Base-by-base conservation (phyloP, 2,329 filamentous ascomycete genomes). In the Xylariomycetidae sp. region DNA sequence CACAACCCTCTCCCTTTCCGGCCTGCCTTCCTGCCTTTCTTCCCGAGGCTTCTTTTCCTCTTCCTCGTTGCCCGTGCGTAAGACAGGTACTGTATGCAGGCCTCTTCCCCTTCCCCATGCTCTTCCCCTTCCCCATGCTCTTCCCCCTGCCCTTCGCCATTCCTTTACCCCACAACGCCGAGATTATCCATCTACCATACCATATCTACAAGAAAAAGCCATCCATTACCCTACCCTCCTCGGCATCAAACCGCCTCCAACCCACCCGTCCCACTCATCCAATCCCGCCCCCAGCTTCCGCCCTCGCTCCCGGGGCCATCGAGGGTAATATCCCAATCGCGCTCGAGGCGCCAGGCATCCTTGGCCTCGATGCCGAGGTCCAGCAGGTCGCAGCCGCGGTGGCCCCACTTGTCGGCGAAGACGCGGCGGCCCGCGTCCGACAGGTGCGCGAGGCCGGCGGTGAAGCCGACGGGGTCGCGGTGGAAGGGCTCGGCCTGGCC, bases 401-500 rank as follows among this genome's bases (percentile, higher is more conserved):
- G 61, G 8, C 62, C 62, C 62, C 62, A 65, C 28, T 65, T 65
- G 22, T 57, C 49, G 3, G 59, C 53, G 35, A 56, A 65, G 5
- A 59, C 54, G 34, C 50, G 44, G 2, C 50, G 44, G 4, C 60
- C 60, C 32, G 56, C 49, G 18, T 62, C 57, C 23, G 53, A 53
- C 22, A 57, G 45, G 35, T 50, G 54, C 29, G 49, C 35, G n/a
- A 63, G 37, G 0, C 52, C 60, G 4, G 33, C 31, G 12, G 54
- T 48, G 42, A 64, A 63, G 1, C 61, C 64, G 8, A 53, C 53
- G 0, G 54, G 42, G 37, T 67, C 56, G 23, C 58, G 49, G 46
- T 66, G 64, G 43, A 59, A 68, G 1, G 65, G 64, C 35, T 69
- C 65, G 8, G 57, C 60, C 13, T 56, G 31, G 1, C 66, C 66